Evolutionary conservation across 2,329 filamentous ascomycete species (phyloP), one percentile per base, ranked within the genome.

Genomic region (Cladophialophora psammophila): DNA sequence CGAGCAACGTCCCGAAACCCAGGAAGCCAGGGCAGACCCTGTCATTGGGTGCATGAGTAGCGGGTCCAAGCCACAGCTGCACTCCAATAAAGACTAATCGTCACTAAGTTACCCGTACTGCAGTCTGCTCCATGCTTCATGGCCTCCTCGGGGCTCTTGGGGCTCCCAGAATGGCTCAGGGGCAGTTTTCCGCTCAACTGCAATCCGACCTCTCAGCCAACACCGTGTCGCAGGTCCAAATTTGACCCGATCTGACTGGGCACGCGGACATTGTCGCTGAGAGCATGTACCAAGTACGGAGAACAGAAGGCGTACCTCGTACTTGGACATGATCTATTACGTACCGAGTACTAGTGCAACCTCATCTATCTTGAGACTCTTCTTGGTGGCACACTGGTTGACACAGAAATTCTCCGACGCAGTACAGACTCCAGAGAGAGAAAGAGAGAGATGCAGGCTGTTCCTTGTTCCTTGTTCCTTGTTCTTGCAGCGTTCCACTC

Each of bases 1-100:
- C 45, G 45, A 50, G 53, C 32, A 54, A 48, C 59, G 45, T 52
- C 48, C 59, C 59, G 45, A 40, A 50, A 60, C 40, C 57, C 57
- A 60, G n/a, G 35, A 7, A 13, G n/a, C 38, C 15, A 20, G 59
- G 48, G 42, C 42, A 40, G 20, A 5, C 42, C 58, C 18, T 40
- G 32, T 53, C 45, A 61, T 61, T 61, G 35, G 59, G 20, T 31
- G 15, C 6, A 9, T 31, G n/a, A 2, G 10, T 31, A 1, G 5
- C 18, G 18, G 18, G 10, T 26, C 45, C 31, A 60, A 60, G 57
- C 57, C 57, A 60, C 57, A 50, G 38, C 57, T 60, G 57, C 57
- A 60, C 57, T 45, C 57, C 57, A 45, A 48, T 50, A 20, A 20
- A 26, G 45, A 8, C 45, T 26, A 26, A 26, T 50, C 45, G 45